Evolutionary conservation across 768 basidiomycete species (phyloP).

Genomic region (Mycena leptocephala): DNA sequence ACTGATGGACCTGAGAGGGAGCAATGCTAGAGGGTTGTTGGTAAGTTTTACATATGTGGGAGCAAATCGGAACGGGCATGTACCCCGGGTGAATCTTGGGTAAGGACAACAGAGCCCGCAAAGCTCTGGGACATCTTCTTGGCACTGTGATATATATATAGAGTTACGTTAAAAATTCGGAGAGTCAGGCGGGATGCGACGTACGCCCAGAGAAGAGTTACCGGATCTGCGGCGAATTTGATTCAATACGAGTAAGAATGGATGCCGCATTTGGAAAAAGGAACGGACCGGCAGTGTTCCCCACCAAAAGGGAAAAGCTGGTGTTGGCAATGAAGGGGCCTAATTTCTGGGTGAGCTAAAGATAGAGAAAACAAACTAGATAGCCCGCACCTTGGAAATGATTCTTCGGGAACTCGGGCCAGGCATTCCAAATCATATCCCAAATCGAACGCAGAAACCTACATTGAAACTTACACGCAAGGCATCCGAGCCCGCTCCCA

Average conservation of each 20-base stretch:
- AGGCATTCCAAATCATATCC: neutral
- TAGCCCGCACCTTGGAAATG: conserved; percentile 23
- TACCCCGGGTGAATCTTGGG: conserved; percentile 36
- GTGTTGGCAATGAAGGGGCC: conserved; percentile 26
- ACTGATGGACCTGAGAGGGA: conserved; percentile 36
- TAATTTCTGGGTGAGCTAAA: conserved; percentile 71
- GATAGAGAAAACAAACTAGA: conserved; percentile 46
- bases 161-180: no score
- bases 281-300: conserved; percentile 35
- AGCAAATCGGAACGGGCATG: neutral
- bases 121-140: conserved; percentile 37
- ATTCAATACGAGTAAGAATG: neutral
- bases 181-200: neutral
- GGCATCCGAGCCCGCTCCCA: neutral
- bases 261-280: conserved; percentile 16
- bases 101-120: conserved; percentile 38
- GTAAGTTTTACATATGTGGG: no score
- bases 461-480: conserved; percentile 9
- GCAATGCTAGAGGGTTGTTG: conserved; percentile 31
- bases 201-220: conserved; percentile 35
- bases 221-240: conserved; percentile 28
- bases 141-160: neutral
- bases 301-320: conserved; percentile 17
- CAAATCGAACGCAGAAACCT: neutral
- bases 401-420: conserved; percentile 30